Base-by-base conservation (phyloP, 306 rosid species). In the Castanopsis chinensis region DNA sequence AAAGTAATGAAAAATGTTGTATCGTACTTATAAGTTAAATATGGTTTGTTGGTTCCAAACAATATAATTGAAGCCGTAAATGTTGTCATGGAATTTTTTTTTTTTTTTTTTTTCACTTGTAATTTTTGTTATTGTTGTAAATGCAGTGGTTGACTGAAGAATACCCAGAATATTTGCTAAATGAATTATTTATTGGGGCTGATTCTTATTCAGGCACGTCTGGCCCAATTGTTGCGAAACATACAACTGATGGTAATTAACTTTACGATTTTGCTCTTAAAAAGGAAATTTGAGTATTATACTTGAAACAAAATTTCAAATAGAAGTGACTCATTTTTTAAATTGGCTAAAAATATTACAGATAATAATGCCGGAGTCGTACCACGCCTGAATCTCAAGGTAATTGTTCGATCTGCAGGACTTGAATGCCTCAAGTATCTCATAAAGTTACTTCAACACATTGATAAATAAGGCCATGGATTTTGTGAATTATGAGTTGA, bases 71-170 rank as follows among this genome's bases (percentile, higher is more conserved):
- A 57, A 57, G 63, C 9, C 1, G 28, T 57, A 57, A 57, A 57
- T 57, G 23, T 3, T 57, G 25, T 57, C 27, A n/a, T n/a, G 63
- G 63, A 51, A 52, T 72, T n/a, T 4, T 53, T 14, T 17, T 4
- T 33, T 54, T 20, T 28, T 30, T 7, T 58, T 58, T 25, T 25
- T 17, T 14, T 5, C n/a, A 13, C 69, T 61, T 28, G 28, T 5
- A 61, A 12, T 61, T 61, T 25, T 37, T 37, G 2, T 37, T 17
- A 5, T 54, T 28, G 25, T n/a, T 52, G 56, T 45, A 6, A 30
- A 51, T 80, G 79, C 79, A 80, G 83, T 80, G 83, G 83, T 53
- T 80, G 28, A 4, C 10, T 15, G 83, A 65, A 33, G 83, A 65
- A 33, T 74, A 80, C 37, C 58, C 74, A 12, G 28, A 64, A 33